Evolutionary conservation across 306 rosid species (phyloP).

Genomic region (Erythrophleum fordii): DNA sequence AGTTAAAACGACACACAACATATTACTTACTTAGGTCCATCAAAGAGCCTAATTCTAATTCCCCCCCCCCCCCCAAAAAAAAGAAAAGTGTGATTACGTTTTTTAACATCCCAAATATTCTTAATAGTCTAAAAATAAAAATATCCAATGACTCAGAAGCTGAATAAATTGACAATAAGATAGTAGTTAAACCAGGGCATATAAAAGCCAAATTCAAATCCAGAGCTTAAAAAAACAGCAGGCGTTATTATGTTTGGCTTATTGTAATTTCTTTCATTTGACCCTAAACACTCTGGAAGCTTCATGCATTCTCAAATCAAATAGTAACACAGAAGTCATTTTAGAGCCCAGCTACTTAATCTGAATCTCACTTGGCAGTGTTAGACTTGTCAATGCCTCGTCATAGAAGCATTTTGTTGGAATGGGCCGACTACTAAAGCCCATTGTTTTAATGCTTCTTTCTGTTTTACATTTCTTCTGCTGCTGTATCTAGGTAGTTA

Average conservation of each 20-base stretch:
- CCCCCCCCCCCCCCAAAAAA: neutral
- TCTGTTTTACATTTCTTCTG: too few relatives aligned
- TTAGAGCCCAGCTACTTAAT: neutral
- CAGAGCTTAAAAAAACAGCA: neutral
- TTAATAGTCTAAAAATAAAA: constrained; percentile 8
- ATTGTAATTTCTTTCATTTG: neutral
- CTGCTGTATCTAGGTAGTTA: too few relatives aligned
- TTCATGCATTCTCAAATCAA: neutral
- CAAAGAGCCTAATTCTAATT: neutral
- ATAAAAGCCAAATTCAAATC: constrained; percentile 14
- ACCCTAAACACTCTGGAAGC: neutral
- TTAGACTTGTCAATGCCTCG: neutral
- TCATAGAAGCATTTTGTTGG: neutral
- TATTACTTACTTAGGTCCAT: neutral
- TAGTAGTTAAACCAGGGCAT: neutral
- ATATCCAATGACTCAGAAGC: neutral
- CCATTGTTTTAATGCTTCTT: too few relatives aligned
- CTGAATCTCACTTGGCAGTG: neutral
- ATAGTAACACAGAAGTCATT: neutral
- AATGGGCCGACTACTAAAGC: too few relatives aligned
- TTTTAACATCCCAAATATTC: neutral
- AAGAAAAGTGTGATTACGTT: neutral
- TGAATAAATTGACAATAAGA: neutral
- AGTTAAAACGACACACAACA: constrained; percentile 10
- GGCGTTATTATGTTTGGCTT: neutral